A percentile compares a stretch with the other conserved stretches of the same genome.
Evolutionary conservation across 768 basidiomycete species (phyloP).

Genomic region (Pleurotus sapidus): DNA sequence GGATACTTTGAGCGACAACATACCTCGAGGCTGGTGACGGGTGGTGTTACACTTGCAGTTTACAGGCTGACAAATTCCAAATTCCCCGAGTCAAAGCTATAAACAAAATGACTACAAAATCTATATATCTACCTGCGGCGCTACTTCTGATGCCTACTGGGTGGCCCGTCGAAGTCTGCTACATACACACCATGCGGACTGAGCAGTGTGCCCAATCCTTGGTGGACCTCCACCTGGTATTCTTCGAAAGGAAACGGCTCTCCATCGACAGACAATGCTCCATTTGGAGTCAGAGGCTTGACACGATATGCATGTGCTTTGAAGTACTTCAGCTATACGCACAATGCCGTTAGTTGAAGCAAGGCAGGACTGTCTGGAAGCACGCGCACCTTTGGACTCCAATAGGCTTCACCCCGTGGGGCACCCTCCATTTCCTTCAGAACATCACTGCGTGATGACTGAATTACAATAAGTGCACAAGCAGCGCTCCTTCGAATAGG

Average conservation of each 20-base stretch:
- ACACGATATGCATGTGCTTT: constrained; percentile 75
- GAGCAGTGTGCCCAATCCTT: constrained; percentile 60
- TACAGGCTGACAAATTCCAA: too few species aligned
- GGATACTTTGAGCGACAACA: too few species aligned
- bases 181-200: constrained; percentile 64
- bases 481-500: not conserved
- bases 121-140: too few species aligned
- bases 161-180: constrained; percentile 41
- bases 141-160: constrained; percentile 8
- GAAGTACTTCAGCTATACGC: constrained; percentile 59
- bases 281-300: constrained; percentile 52
- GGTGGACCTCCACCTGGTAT: constrained; percentile 75
- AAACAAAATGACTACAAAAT: too few species aligned
- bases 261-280: constrained; percentile 72
- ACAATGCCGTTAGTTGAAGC: constrained; percentile 10
- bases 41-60: too few species aligned
- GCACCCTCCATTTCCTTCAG: constrained; percentile 58
- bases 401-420: constrained; percentile 57
- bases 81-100: too few species aligned
- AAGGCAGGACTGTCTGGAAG: constrained; percentile 4
- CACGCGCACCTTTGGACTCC: constrained; percentile 53
- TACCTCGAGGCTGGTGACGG: too few species aligned
- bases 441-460: constrained; percentile 52
- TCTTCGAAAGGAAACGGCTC: constrained; percentile 73
- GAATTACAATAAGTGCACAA: not conserved